Evolutionary conservation across 768 basidiomycete species (phyloP), one percentile per base, ranked within the genome.

Genomic region (Collybia nuda): DNA sequence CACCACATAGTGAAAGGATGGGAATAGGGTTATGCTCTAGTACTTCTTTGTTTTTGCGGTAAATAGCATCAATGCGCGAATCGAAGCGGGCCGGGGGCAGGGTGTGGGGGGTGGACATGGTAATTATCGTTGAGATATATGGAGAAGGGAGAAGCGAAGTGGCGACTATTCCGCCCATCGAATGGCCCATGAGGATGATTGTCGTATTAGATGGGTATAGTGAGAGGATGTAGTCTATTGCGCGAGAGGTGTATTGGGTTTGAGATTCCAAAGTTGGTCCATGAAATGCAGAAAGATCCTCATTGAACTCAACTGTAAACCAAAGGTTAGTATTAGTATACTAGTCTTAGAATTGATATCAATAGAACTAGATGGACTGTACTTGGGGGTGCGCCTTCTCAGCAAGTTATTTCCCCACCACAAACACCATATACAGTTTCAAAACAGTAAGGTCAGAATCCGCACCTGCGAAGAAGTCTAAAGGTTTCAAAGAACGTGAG

Each of bases 111-210:
- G 96, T 91, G 0, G 93, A 93, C 89, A 99, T 90, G n/a, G 97
- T 98, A 61, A 98, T 80, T 51, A 98, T 78, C 0, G 85, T 81
- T 7, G 87, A 82, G 36, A 96, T 82, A 47, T 82, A 67, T 6
- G 64, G 56, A 5, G 84, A 81, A 1, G 88, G 82, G 8, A 95
- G 80, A 12, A 95, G 75, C 5, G 89, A 84, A 0, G 85, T 83
- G 7, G 91, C 93, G 4, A 96, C 93, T 41, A 96, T 72, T 8
- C 97, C 97, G 19, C 97, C 97, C 97, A 99, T 99, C 9, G 95
- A 98, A 65, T 98, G 96, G 2, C 90, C 97, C 65, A 98, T 72
- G 51, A 98, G 62, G 41, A 88, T 80, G 48, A 98, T 81, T 29
- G 71, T 59, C 2, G 89, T 85, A 47, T 78, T 63, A 12, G 70